Evolutionary conservation across 345 rosid species (phyloP), one percentile per base, ranked within the genome.

Genomic region (Microthlaspi erraticum): DNA sequence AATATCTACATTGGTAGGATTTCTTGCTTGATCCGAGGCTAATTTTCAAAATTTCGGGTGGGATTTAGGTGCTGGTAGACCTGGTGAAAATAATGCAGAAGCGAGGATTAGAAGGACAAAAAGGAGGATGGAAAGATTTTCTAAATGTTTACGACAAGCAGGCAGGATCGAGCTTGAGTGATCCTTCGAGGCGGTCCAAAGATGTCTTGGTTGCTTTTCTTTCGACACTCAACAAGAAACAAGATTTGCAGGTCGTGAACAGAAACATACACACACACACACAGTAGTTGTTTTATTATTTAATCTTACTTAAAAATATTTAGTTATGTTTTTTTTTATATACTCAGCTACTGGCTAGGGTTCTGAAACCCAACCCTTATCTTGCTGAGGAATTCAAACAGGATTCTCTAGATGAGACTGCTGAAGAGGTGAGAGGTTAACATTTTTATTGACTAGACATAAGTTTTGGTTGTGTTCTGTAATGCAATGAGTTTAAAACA

Each of bases 121-220:
- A 70, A 1, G 93, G 91, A 54, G 68, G 58, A 42, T 89, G 91
- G 89, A 87, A 86, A 71, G 87, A 84, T 2, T 89, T 89, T 69
- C 76, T 89, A 60, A 76, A 77, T 14, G 26, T 11, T 50, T 16
- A 82, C 17, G 93, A 89, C 68, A 77, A 33, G 63, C 81, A 78
- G 60, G 46, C 82, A 2, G 93, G 93, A 34, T 68, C 81, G 36
- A 69, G 79, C 70, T 60, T 84, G 54, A 86, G 89, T 72, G 93
- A 90, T 70, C 93, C 96, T 3, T 60, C 87, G 7, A 87, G 62
- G 75, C 80, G 91, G 63, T n/a, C 83, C 38, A 81, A 49, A 23
- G 86, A 81, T 5, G 67, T 62, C 2, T 61, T 86, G 69, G 79
- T 55, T 43, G 64, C 93, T 26, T 90, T 90, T 57, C 79, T 90